Base-by-base conservation (phyloP, 805 yeast genomes). In the Ogataea chonburiensis region DNA sequence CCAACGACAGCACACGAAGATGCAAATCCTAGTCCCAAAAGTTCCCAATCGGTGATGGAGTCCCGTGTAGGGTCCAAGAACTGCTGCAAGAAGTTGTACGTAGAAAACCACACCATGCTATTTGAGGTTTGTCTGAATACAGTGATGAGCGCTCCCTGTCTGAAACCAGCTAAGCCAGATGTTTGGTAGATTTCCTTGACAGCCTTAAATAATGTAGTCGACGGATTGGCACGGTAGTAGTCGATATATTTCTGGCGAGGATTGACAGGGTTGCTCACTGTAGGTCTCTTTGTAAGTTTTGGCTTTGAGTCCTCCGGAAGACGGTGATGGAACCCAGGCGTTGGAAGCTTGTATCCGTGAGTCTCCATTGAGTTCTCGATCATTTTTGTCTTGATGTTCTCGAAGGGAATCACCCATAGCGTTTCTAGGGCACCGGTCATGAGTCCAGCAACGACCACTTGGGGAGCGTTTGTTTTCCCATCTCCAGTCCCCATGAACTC, bases 341-440 rank as follows among this genome's bases (percentile, higher is more conserved):
- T 38, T 56, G 47, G 36, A 49, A 49, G 42, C 17, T 43, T 42
- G 42, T 53, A 47, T 8, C 63, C 62, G n/a, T 54, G 49, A 13
- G 21, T 9, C 16, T 60, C 53, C 55, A 71, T 49, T 31, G 79
- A 68, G 53, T 82, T 79, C 51, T 86, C 94, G 43, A 87, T 80
- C 85, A 85, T 75, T 7, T 82, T 71, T 2, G 84, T 80, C 55
- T 87, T 87, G 47, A 87, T 69, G 52, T 81, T 85, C 54, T 91
- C 98, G 57, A 91, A 89, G 0, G 98, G 98, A 13, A 93, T 84
- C 15, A 91, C 77, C 71, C 84, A 75, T 21, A 88, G 45, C 2
- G 94, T 79, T 58, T 93, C 98, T 28, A 81, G 64, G 39, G 83
- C 69, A 2, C 95, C 98, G 5, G 95, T 84, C 66, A 86, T 73